These are phyloP conservation scores for Raddia distichophylla DNA, from an alignment of 176 grass and related monocot genomes.

Conservation along the genomic window DNA sequence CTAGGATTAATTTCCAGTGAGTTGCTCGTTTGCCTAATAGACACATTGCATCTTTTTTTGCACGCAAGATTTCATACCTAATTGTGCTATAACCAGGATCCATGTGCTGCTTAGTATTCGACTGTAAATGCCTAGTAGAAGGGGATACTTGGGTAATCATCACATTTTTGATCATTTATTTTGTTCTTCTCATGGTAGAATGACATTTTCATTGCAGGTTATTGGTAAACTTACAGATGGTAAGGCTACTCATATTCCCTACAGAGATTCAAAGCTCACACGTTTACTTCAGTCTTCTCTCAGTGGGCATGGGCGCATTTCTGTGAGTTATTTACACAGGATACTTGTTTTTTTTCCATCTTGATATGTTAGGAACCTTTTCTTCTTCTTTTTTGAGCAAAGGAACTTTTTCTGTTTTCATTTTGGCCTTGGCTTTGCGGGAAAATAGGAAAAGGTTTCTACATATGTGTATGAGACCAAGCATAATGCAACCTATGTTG, in stretches of 20 bases:
- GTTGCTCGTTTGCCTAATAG: background rate
- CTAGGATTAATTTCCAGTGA: slow-evolving; percentile 7
- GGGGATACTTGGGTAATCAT: slow-evolving; percentile 15
- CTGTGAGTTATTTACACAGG: slow-evolving; percentile 64
- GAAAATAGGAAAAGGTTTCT: background rate
- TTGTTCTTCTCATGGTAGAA: slow-evolving; percentile 15
- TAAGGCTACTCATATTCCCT: slow-evolving; percentile 94
- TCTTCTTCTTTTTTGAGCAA: background rate
- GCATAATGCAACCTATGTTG: slow-evolving; percentile 16
- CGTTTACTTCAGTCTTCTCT: slow-evolving; percentile 95
- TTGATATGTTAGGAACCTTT: slow-evolving; percentile 2
- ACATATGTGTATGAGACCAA: slow-evolving; percentile 5
- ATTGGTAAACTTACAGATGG: slow-evolving; percentile 98
- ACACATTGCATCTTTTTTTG: background rate
- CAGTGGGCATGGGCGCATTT: slow-evolving; percentile 92
- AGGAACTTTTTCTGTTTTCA: background rate
- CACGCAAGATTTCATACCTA: background rate
- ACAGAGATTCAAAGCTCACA: slow-evolving; percentile 98
- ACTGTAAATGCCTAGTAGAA: slow-evolving; percentile 2
- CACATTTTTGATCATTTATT: slow-evolving; percentile 34
- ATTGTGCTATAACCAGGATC: slow-evolving; percentile 17
- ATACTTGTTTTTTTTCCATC: slow-evolving; percentile 25
- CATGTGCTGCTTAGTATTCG: slow-evolving; percentile 18
- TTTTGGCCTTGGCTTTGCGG: background rate
- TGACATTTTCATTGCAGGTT: slow-evolving; percentile 55